phyloP scores from a whole-genome alignment of 306 rosid species.

The Arachis hypogaea region DNA sequence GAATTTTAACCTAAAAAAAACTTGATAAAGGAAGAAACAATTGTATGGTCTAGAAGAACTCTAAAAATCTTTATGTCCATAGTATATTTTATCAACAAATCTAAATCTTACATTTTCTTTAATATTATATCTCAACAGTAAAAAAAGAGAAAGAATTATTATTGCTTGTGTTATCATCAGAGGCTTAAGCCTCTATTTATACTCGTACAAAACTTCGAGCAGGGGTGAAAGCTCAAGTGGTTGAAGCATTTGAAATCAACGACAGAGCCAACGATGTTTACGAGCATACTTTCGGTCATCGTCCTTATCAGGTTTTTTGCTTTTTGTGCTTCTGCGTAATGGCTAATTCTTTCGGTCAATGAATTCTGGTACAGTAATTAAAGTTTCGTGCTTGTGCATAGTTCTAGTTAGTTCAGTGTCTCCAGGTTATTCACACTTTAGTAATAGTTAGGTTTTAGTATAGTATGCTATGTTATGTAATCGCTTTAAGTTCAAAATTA shows the following conservation, averaged over 20 bases:
- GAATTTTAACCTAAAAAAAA: too few relatives aligned
- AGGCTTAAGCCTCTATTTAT: too few relatives aligned
- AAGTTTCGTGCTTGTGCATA: neutral
- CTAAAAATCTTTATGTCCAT: too few relatives aligned
- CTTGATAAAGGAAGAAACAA: too few relatives aligned
- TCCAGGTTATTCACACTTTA: neutral
- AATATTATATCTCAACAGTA: too few relatives aligned
- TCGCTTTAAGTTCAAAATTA: neutral
- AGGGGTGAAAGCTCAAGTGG: constrained; percentile 60
- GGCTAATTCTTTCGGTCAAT: neutral
- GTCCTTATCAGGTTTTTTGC: constrained; percentile 77
- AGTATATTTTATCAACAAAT: too few relatives aligned
- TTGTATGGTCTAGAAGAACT: too few relatives aligned
- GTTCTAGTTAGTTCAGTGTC: neutral
- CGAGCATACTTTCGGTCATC: constrained; percentile 75
- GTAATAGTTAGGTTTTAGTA: too few relatives aligned
- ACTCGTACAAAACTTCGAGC: constrained; percentile 32
- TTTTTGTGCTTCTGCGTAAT: neutral
- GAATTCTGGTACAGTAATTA: neutral
- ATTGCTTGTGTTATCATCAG: too few relatives aligned
- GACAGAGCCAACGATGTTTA: constrained; percentile 89
- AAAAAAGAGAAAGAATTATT: too few relatives aligned
- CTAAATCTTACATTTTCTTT: too few relatives aligned
- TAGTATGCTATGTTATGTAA: neutral
- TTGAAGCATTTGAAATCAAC: constrained; percentile 87